phyloP scores from a whole-genome alignment of 2,329 filamentous ascomycete genomes.

The Blastomyces gilchristii region DNA sequence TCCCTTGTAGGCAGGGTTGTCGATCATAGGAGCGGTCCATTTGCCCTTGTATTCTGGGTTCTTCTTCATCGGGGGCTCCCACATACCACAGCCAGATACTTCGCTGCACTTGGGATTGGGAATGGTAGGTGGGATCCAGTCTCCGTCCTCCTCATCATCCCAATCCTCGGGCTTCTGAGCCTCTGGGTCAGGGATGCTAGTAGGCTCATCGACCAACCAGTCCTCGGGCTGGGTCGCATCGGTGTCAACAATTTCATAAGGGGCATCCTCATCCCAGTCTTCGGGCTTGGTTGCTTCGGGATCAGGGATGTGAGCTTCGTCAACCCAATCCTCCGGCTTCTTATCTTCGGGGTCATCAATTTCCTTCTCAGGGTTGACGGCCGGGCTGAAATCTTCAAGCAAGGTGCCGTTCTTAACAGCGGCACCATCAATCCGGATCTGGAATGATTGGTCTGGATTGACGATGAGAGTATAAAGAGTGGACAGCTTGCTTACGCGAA shows the following conservation, averaged over 20 bases:
- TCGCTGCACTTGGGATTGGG: slow-evolving; percentile 95
- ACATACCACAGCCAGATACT: slow-evolving; percentile 84
- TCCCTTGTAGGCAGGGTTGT: slow-evolving; percentile 98
- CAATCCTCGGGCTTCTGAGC: slow-evolving; percentile 97
- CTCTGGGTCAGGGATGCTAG: slow-evolving; percentile 78
- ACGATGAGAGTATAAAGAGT: slow-evolving; percentile 96
- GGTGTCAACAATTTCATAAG: slow-evolving; percentile 91
- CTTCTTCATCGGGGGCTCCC: slow-evolving; percentile 82
- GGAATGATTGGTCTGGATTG: slow-evolving; percentile 89
- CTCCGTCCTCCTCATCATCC: slow-evolving; percentile 99
- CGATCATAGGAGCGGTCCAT: slow-evolving; percentile 84
- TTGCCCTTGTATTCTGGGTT: slow-evolving; percentile 99
- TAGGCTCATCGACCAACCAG: slow-evolving; percentile 86
- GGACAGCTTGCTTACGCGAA: slow-evolving; percentile 81
- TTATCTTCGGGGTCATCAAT: slow-evolving; percentile 88
- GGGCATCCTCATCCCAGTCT: slow-evolving; percentile 98
- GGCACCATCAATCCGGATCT: slow-evolving; percentile 85
- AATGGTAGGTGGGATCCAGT: slow-evolving; percentile 84
- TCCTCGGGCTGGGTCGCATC: slow-evolving; percentile 85
- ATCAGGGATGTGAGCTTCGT: slow-evolving; percentile 81
- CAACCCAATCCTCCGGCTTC: slow-evolving; percentile 95
- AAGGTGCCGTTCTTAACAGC: slow-evolving; percentile 81
- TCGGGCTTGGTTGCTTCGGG: slow-evolving; percentile 92
- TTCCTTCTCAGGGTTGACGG: slow-evolving; percentile 91
- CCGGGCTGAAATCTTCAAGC: slow-evolving; percentile 80